Evolutionary conservation across 163 green algal species (phyloP).

Genomic region (Smithsoniella earleae): DNA sequence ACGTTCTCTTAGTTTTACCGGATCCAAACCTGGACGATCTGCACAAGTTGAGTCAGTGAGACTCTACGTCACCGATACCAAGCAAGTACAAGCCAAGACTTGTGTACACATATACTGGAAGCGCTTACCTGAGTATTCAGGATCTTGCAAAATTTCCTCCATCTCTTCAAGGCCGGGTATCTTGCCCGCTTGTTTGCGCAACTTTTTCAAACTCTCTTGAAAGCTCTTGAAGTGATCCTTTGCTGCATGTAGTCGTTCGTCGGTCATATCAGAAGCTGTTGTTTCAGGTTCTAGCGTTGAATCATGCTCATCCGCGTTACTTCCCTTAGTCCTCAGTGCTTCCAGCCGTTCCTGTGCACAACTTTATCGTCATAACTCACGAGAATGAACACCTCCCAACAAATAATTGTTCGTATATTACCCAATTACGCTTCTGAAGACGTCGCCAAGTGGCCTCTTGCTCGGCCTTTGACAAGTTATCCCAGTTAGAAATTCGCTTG

Average conservation of each 20-base stretch:
- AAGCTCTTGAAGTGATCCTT: slow-evolving; percentile 7
- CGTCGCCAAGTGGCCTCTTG: slow-evolving; percentile 7
- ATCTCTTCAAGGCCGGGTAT: neutral
- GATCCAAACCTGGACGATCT: too few species aligned
- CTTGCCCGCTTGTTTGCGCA: neutral
- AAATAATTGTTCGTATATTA: neutral
- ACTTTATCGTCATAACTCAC: neutral
- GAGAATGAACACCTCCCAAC: neutral
- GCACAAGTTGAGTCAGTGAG: too few species aligned
- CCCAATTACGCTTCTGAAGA: slow-evolving; percentile 12
- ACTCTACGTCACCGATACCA: too few species aligned
- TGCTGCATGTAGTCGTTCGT: neutral
- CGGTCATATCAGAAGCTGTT: neutral
- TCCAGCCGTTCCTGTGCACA: slow-evolving; percentile 1
- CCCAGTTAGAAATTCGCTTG: slow-evolving; percentile 16
- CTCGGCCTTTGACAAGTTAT: neutral
- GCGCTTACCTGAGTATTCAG: too few species aligned
- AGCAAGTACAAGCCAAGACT: too few species aligned
- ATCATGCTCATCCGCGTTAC: neutral
- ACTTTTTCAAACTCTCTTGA: neutral
- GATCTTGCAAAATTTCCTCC: neutral
- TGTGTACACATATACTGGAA: too few species aligned
- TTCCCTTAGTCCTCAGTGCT: neutral
- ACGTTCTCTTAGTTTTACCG: too few species aligned
- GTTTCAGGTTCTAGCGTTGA: neutral